Base-by-base conservation (phyloP, 352 stramenopile genomes). In the Phytophthora idaei region DNA sequence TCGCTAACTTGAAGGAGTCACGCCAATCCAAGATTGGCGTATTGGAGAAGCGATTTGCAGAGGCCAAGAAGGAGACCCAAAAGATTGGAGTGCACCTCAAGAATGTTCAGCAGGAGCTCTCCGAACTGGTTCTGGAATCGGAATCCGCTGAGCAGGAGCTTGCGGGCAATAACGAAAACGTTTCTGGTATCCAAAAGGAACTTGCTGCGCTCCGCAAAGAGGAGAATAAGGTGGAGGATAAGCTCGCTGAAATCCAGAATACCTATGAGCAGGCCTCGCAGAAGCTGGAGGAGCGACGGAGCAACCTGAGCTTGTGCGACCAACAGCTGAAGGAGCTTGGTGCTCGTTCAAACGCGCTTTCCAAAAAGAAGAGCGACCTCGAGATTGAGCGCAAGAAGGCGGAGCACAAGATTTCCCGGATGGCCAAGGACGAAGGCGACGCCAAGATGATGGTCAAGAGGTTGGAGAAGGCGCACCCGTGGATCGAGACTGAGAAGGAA, bases 401-500 rank as follows among this genome's bases (percentile, higher is more conserved):
- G 5, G 89, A 95, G 39, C 87, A 98, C 66, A 91, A 94, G 53
- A 98, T 98, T 70, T 76, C 83, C 50, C 94, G 94, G 32, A 85
- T 98, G 50, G 71, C 97, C 15, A 97, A 98, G 67, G 97, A 99
- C 17, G 81, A 97, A 85, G 91, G 69, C 80, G 96, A 93, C 71
- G 93, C 90, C 1, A 93, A 90, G 57, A 77, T 89, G 54, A 81
- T 95, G 62, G 90, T 99, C 21, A 89, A 90, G 53, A 94, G 87
- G 52, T 84, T 99, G 53, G 73, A 98, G 59, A 97, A 97, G 52
- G 83, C 97, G 5, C 83, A 99, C 71, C 79, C 94, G 11, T 99
- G 98, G 98, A 99, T 99, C 73, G 92, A 97, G 49, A 90, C 71
- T 0, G 97, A 99, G 64, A 98, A 98, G 68, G 83, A 98, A 77